Evolutionary conservation across 179 eudicot species (phyloP).

Genomic region (Heliamphora pulchella): DNA sequence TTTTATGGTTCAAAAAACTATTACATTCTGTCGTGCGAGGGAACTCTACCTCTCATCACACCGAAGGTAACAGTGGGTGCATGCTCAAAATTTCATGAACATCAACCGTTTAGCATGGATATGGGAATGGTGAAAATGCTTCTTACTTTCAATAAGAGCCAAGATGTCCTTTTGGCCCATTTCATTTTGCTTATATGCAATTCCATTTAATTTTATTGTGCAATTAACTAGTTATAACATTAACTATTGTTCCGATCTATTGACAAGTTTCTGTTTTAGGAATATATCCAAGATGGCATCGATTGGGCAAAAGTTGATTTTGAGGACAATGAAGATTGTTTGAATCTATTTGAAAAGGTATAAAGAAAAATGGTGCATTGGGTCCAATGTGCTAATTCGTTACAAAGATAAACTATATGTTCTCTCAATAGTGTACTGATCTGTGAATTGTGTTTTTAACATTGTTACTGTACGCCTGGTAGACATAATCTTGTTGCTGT

Average conservation of each 20-base stretch:
- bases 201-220: too few relatives aligned
- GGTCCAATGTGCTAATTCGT: slow-evolving; percentile 5
- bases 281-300: slow-evolving; percentile 97
- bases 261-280: slow-evolving; percentile 39
- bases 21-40: not conserved
- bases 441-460: slow-evolving; percentile 1
- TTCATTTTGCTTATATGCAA: too few relatives aligned
- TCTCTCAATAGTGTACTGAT: not conserved
- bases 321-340: slow-evolving; percentile 97
- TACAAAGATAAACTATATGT: not conserved
- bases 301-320: slow-evolving; percentile 98
- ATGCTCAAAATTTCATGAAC: slow-evolving; percentile 1
- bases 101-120: not conserved
- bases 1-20: not conserved
- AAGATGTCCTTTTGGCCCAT: not conserved
- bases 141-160: not conserved
- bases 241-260: too few relatives aligned
- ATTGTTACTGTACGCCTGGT: not conserved
- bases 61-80: not conserved
- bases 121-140: not conserved
- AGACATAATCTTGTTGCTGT: slow-evolving; percentile 8
- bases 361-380: slow-evolving; percentile 5
- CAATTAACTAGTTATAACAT: too few relatives aligned
- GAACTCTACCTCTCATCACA: not conserved
- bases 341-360: slow-evolving; percentile 96